These are phyloP conservation scores for Thalassiosira ordinaria DNA, from an alignment of 352 stramenopile species.

Conservation along the genomic window DNA sequence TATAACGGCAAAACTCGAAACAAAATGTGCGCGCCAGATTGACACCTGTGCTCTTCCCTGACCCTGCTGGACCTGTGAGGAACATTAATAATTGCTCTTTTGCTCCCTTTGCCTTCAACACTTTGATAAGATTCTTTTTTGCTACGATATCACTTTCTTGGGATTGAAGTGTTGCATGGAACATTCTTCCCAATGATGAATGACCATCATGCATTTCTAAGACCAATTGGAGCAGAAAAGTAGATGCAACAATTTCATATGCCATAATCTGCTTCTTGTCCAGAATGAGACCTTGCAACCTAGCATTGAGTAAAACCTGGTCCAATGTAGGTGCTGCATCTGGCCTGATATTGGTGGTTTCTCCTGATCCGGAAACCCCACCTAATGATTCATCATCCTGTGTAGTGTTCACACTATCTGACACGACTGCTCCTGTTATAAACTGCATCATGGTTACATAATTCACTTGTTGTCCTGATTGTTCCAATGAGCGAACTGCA, in stretches of 20 bases:
- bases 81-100: constrained; percentile 36
- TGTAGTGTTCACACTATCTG: no score
- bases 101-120: constrained; percentile 25
- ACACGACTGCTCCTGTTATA: no score
- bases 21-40: constrained; percentile 19
- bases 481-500: no score
- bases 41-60: constrained; percentile 33
- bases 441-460: no score
- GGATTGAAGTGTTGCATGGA: not conserved
- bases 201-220: not conserved
- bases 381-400: no score
- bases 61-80: constrained; percentile 28
- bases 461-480: no score
- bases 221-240: constrained; percentile 32
- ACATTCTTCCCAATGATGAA: not conserved
- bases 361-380: no score
- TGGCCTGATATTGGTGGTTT: not conserved
- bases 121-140: not conserved
- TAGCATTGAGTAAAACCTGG: not conserved
- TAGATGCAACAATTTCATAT: constrained; percentile 45
- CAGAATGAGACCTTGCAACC: constrained; percentile 3
- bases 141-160: not conserved
- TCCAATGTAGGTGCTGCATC: constrained; percentile 11
- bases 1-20: constrained; percentile 25
- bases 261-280: constrained; percentile 46